Percentiles rank a stretch among this genome's conserved stretches.
These are phyloP conservation scores for Oldenlandia corymbosa DNA, from an alignment of 257 asterid genomes.

Conservation along the genomic window DNA sequence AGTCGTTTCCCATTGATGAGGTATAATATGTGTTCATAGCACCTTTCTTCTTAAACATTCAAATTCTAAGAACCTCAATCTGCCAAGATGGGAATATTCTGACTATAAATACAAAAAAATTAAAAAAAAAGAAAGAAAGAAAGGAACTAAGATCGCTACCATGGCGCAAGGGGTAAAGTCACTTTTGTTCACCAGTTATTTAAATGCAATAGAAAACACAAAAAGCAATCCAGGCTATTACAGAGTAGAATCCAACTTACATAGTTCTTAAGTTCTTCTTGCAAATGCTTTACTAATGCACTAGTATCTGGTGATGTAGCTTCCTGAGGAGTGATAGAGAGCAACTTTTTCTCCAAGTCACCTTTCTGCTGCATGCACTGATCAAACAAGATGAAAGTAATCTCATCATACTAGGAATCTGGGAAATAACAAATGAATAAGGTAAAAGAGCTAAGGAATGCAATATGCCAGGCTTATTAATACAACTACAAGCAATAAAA, in stretches of 20 bases:
- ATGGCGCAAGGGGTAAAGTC: not conserved
- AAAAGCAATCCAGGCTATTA: constrained; percentile 4
- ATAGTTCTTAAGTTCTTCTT: constrained; percentile 76
- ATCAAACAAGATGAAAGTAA: constrained; percentile 24
- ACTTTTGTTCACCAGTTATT: not conserved
- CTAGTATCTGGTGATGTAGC: constrained; percentile 48
- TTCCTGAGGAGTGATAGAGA: constrained; percentile 41
- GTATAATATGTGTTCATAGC: not conserved
- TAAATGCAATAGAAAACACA: not conserved
- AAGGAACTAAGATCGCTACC: not conserved
- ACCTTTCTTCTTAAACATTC: not conserved
- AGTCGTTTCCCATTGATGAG: too few relatives aligned
- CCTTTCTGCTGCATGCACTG: constrained; percentile 75
- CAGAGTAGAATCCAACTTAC: constrained; percentile 44
- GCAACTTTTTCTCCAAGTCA: constrained; percentile 54
- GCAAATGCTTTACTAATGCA: constrained; percentile 81
- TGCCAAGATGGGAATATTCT: too few relatives aligned
- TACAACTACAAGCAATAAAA: not conserved
- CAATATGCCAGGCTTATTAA: too few relatives aligned
- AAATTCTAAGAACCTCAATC: not conserved
- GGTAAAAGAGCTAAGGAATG: too few relatives aligned
- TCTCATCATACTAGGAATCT: constrained; percentile 14
- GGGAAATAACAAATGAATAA: not conserved
- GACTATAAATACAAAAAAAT: too few relatives aligned
- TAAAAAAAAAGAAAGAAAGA: too few relatives aligned